Conservation (phyloP, 1,284 basidiomycete genomes). For the Trichosporon asahii region DNA sequence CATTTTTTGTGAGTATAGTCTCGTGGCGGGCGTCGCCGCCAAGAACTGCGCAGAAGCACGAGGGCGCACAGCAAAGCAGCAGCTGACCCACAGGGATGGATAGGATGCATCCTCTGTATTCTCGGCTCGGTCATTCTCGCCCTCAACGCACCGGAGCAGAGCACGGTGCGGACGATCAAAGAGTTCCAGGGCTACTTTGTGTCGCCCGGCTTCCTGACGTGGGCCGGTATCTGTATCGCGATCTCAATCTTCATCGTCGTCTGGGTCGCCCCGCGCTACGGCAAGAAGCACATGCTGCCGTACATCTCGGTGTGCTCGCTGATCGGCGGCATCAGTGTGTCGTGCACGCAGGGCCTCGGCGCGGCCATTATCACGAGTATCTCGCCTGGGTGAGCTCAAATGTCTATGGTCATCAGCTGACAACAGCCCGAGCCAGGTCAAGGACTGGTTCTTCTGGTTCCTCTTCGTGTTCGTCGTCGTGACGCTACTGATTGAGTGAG, state of each 20-base stretch:
- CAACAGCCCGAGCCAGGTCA: conserved; percentile 48
- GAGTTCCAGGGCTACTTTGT: conserved; percentile 80
- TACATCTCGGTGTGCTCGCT: conserved; percentile 92
- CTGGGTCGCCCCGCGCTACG: conserved; percentile 60
- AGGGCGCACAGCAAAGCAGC: not conserved
- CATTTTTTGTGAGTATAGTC: conserved; percentile 31
- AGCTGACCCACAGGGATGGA: conserved; percentile 63
- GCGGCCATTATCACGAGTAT: conserved; percentile 83
- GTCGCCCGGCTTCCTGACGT: conserved; percentile 80
- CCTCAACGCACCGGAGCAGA: conserved; percentile 74
- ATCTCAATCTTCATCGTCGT: conserved; percentile 40
- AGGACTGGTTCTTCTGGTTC: conserved; percentile 78
- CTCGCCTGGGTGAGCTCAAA: conserved; percentile 62
- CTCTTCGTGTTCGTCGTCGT: conserved; percentile 77
- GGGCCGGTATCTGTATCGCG: conserved; percentile 52
- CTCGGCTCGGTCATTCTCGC: conserved; percentile 65
- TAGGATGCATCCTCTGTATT: conserved; percentile 82
- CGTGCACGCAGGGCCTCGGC: conserved; percentile 91
- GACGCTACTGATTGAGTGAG: conserved; percentile 58
- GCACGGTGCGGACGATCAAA: conserved; percentile 72
- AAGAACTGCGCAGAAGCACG: not conserved
- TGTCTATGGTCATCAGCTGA: not conserved
- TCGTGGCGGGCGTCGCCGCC: too few species aligned
- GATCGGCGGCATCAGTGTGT: conserved; percentile 94
- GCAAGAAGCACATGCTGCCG: conserved; percentile 91